These are phyloP conservation scores for Ophiobolus disseminans DNA, from an alignment of 2,329 filamentous ascomycete genomes.

Conservation along the genomic window DNA sequence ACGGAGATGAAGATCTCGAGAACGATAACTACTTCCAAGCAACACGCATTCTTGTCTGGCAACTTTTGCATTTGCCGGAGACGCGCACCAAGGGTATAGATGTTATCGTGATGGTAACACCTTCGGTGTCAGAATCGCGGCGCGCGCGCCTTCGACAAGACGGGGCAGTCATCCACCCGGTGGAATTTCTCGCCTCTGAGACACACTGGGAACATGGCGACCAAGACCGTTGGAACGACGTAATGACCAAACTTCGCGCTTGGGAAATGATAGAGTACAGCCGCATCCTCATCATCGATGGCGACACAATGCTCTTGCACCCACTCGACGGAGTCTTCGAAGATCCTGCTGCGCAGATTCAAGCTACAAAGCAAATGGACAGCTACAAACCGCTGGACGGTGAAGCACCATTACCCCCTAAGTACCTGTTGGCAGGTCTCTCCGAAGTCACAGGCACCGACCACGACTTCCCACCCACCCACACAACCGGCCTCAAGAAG, in stretches of 20 bases:
- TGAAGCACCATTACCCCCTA: constrained; percentile 34
- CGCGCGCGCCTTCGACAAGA: constrained; percentile 29
- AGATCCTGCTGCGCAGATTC: constrained; percentile 34
- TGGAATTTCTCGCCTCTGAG: constrained; percentile 29
- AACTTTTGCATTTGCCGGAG: constrained; percentile 33
- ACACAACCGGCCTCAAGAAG: constrained; percentile 37
- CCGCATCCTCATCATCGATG: constrained; percentile 46
- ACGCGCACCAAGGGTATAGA: constrained; percentile 32
- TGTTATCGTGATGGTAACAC: constrained; percentile 38
- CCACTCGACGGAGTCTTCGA: constrained; percentile 46
- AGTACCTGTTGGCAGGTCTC: constrained; percentile 45
- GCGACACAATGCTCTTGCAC: constrained; percentile 41
- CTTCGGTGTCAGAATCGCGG: constrained; percentile 26
- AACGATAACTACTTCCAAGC: constrained; percentile 39
- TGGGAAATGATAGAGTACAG: constrained; percentile 49
- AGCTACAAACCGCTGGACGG: constrained; percentile 20
- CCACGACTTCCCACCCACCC: constrained; percentile 46
- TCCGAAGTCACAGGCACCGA: constrained; percentile 38
- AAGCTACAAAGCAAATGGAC: constrained; percentile 16
- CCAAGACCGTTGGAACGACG: constrained; percentile 38
- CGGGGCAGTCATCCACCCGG: constrained; percentile 34
- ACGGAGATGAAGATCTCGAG: constrained; percentile 27
- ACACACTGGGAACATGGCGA: constrained; percentile 26
- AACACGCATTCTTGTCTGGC: constrained; percentile 39
- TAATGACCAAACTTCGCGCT: constrained; percentile 50